Conservation (phyloP, 1,284 basidiomycete genomes). For the Irpex sp. region DNA sequence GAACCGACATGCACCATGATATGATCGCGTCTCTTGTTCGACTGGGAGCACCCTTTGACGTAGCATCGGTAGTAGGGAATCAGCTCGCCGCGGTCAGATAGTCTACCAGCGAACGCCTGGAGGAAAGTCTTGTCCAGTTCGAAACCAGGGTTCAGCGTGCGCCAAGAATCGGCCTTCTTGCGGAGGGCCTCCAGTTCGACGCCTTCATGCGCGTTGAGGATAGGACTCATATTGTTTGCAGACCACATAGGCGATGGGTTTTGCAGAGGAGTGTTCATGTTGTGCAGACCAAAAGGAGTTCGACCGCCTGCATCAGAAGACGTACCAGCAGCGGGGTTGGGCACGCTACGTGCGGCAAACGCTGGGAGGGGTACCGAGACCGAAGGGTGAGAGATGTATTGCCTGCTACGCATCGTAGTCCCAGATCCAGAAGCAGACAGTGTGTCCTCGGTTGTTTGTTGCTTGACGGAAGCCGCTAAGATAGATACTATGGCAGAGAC, state of each 20-base stretch:
- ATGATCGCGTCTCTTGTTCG: slow-evolving; percentile 66
- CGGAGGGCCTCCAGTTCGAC: slow-evolving; percentile 50
- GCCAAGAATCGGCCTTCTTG: slow-evolving; percentile 50
- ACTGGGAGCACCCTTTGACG: slow-evolving; percentile 55
- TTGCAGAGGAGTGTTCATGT: not conserved
- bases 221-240: slow-evolving; percentile 12
- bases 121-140: slow-evolving; percentile 63
- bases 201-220: slow-evolving; percentile 52
- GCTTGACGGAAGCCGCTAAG: slow-evolving; percentile 17
- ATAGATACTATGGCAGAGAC: slow-evolving; percentile 25
- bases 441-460: slow-evolving; percentile 2
- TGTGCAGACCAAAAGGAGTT: not conserved
- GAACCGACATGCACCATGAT: slow-evolving; percentile 69
- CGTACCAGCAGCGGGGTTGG: not conserved
- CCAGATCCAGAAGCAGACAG: not conserved
- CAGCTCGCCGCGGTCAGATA: slow-evolving; percentile 52
- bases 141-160: slow-evolving; percentile 43
- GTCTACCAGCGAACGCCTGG: slow-evolving; percentile 59
- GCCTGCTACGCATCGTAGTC: not conserved
- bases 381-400: not conserved
- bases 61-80: slow-evolving; percentile 65
- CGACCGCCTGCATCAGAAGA: not conserved
- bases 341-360: not conserved
- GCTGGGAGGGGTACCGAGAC: not conserved
- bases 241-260: not conserved